phyloP scores from a whole-genome alignment of 2,329 filamentous ascomycete genomes.

The Pseudopithomyces chartarum region DNA sequence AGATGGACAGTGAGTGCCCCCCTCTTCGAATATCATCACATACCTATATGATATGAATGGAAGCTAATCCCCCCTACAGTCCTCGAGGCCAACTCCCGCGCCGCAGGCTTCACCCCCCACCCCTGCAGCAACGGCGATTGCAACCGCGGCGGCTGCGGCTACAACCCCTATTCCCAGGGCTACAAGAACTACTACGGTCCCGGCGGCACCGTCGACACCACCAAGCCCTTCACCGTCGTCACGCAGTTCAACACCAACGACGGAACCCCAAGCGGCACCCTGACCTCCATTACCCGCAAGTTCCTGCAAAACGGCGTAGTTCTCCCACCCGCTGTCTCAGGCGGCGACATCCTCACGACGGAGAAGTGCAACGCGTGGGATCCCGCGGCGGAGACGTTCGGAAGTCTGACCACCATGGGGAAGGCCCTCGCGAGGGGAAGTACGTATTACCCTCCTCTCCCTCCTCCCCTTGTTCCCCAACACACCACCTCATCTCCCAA shows the following conservation, averaged over 20 bases:
- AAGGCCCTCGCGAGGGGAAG: constrained; percentile 56
- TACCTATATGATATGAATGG: not conserved
- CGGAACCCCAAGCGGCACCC: constrained; percentile 38
- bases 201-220: constrained; percentile 50
- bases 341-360: not conserved
- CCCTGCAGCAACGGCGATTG: constrained; percentile 61
- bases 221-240: constrained; percentile 49
- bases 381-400: constrained; percentile 27
- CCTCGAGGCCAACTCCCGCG: constrained; percentile 69
- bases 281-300: constrained; percentile 51
- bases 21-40: constrained; percentile 7
- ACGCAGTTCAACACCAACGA: constrained; percentile 50
- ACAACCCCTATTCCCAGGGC: constrained; percentile 61
- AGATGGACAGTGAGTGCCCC: constrained; percentile 59
- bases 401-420: constrained; percentile 60
- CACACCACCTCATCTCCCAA: not conserved
- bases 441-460: not conserved
- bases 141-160: constrained; percentile 70
- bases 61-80: constrained; percentile 28
- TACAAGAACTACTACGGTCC: constrained; percentile 65
- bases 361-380: not conserved
- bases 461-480: not conserved
- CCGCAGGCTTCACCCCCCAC: constrained; percentile 66
- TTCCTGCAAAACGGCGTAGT: constrained; percentile 28
- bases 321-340: not conserved